A percentile compares a stretch with the other conserved stretches of the same genome.
Evolutionary conservation across 352 stramenopile species (phyloP).

Genomic region (Globisporangium heterothallicum): DNA sequence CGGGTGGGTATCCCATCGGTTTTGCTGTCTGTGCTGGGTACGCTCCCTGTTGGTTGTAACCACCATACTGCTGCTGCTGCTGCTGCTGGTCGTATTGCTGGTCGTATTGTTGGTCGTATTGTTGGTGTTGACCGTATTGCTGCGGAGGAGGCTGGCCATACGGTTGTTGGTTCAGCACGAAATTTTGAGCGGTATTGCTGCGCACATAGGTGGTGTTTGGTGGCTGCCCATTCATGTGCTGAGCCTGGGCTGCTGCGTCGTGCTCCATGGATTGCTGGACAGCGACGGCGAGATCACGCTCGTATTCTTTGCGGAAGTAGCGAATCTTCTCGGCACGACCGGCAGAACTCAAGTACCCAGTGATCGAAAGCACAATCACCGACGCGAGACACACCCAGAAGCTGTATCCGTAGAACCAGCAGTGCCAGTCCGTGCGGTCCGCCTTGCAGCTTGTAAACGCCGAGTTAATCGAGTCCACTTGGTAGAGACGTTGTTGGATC

Average conservation of each 20-base stretch:
- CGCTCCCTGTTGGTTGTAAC: not conserved
- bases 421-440: slow-evolving; percentile 61
- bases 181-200: slow-evolving; percentile 30
- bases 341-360: slow-evolving; percentile 73
- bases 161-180: slow-evolving; percentile 21
- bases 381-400: slow-evolving; percentile 83
- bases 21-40: not conserved
- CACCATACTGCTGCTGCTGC: slow-evolving; percentile 5
- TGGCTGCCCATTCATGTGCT: slow-evolving; percentile 11
- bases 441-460: slow-evolving; percentile 73
- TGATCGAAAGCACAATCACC: slow-evolving; percentile 73
- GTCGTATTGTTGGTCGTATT: slow-evolving; percentile 4
- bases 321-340: slow-evolving; percentile 80
- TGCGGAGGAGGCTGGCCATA: slow-evolving; percentile 9
- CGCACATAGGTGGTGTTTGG: slow-evolving; percentile 24
- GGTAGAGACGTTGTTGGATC: slow-evolving; percentile 72
- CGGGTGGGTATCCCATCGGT: too few relatives aligned
- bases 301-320: slow-evolving; percentile 82
- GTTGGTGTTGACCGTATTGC: not conserved
- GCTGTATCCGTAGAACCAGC: slow-evolving; percentile 86
- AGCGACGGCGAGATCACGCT: slow-evolving; percentile 64
- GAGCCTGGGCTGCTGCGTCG: slow-evolving; percentile 26
- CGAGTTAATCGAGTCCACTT: slow-evolving; percentile 74
- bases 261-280: slow-evolving; percentile 72
- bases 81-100: slow-evolving; percentile 8